Conservation (phyloP, 2,329 filamentous ascomycete genomes). For the Thielaviopsis populi region DNA sequence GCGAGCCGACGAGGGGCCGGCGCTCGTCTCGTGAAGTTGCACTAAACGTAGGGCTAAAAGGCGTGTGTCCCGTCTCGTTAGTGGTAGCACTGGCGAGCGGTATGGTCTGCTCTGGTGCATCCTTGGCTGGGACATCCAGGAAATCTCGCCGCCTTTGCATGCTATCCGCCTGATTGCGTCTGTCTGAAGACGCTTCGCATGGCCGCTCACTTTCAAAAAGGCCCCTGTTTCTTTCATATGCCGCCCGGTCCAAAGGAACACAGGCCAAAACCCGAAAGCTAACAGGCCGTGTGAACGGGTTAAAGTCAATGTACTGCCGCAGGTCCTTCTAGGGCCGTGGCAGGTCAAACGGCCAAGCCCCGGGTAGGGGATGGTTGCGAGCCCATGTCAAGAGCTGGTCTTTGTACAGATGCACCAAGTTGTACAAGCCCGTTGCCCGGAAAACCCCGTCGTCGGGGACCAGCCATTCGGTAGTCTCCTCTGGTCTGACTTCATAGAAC, state of each 20-base stretch:
- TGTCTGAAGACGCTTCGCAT: not conserved
- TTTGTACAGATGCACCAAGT: constrained; percentile 5
- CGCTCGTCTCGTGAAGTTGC: not conserved
- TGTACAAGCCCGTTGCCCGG: not conserved
- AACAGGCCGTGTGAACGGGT: not conserved
- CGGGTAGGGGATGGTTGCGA: not conserved
- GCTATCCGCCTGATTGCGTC: not conserved
- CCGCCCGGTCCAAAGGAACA: not conserved
- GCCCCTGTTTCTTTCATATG: not conserved
- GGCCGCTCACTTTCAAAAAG: not conserved
- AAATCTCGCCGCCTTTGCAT: not conserved
- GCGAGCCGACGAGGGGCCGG: not conserved
- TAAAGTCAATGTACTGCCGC: constrained; percentile 3
- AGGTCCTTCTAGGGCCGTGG: not conserved
- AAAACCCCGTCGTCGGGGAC: not conserved
- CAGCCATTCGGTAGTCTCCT: not conserved
- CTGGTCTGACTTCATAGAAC: constrained; percentile 1
- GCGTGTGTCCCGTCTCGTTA: not conserved
- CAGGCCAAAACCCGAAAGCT: not conserved
- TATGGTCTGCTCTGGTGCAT: not conserved
- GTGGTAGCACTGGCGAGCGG: not conserved
- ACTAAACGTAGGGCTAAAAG: not conserved
- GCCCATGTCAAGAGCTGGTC: constrained; percentile 6
- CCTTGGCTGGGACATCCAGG: not conserved
- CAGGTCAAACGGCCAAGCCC: not conserved